Evolutionary conservation across 2,329 filamentous ascomycete species (phyloP), one percentile per base, ranked within the genome.

Genomic region (Allantophomopsis lycopodina): DNA sequence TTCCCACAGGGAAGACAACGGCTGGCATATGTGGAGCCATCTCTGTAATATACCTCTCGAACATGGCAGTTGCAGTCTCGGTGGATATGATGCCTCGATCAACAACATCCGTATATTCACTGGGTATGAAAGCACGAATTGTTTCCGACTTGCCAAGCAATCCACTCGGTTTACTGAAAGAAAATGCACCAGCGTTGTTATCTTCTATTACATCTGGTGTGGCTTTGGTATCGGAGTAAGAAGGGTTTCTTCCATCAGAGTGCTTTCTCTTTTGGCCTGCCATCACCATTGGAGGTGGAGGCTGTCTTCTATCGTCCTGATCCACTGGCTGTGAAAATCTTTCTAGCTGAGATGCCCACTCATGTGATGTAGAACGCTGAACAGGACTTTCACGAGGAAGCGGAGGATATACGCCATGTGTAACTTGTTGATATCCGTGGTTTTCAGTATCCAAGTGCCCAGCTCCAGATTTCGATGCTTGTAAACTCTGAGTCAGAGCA

Each of bases 1-100:
- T 69, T 33, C 61, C 62, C 1, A 64, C 52, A 1, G 73, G 65
- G 42, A 83, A 76, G 18, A 79, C 63, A 14, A 83, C 72, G 2
- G 69, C 69, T 0, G 78, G 78, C 39, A 80, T 64, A 45, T 81
- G 76, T 2, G 61, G 62, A 14, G 66, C 62, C 69, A 82, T 79
- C 36, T 68, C 61, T 12, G 68, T 64, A 31, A 65, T 71, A 54
- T 81, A 83, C 8, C 70, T 64, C 17, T 61, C 54, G 45, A 80
- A 75, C 35, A 80, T 62, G 40, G 66, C 60, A 2, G 61, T 56
- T 2, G 77, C 76, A 43, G 65, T 60, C 2, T 71, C 68, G 53
- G 69, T 61, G 2, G 67, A 70, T 23, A 83, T 54, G 32, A 81
- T 50, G 2, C 74, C 75, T 8, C 72, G 66, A 46, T 79, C 75